A percentile compares a stretch with the other conserved stretches of the same genome.
These are phyloP conservation scores for Bremia lactucae DNA, from an alignment of 352 stramenopile species.

Conservation along the genomic window DNA sequence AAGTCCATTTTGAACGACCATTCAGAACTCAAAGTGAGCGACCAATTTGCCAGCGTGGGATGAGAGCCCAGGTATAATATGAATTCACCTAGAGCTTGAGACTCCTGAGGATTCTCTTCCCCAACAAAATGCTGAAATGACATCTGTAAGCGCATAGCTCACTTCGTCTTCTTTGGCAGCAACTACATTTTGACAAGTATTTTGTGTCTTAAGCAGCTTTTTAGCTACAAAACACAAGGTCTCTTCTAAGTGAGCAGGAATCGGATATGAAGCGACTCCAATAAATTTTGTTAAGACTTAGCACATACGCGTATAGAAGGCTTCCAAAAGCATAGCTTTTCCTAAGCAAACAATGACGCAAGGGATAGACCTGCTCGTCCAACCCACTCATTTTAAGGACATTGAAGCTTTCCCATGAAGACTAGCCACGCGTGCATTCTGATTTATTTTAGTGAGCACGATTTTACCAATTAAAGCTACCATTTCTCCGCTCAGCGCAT, in stretches of 20 bases:
- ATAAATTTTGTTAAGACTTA: constrained; percentile 49
- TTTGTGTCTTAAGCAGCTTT: constrained; percentile 33
- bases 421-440: constrained; percentile 18
- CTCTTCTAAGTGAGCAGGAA: constrained; percentile 28
- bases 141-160: constrained; percentile 45
- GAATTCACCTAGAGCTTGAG: constrained; percentile 31
- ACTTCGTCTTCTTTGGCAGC: constrained; percentile 40
- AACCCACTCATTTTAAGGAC: constrained; percentile 52
- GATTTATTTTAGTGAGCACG: constrained; percentile 22
- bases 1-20: constrained; percentile 57
- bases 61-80: constrained; percentile 51
- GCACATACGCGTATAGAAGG: constrained; percentile 32
- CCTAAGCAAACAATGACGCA: constrained; percentile 30
- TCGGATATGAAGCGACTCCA: constrained; percentile 47
- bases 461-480: constrained; percentile 40
- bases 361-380: constrained; percentile 47
- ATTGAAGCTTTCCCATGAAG: constrained; percentile 43
- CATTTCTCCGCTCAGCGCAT: constrained; percentile 30
- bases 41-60: constrained; percentile 56
- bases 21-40: constrained; percentile 67
- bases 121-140: constrained; percentile 60
- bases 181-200: constrained; percentile 39
- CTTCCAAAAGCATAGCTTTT: constrained; percentile 29
- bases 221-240: constrained; percentile 32
- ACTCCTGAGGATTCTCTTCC: constrained; percentile 29